Percentiles rank a stretch among this genome's conserved stretches.
phyloP scores from a whole-genome alignment of 495 filamentous ascomycete species.

The Neurospora pannonica region DNA sequence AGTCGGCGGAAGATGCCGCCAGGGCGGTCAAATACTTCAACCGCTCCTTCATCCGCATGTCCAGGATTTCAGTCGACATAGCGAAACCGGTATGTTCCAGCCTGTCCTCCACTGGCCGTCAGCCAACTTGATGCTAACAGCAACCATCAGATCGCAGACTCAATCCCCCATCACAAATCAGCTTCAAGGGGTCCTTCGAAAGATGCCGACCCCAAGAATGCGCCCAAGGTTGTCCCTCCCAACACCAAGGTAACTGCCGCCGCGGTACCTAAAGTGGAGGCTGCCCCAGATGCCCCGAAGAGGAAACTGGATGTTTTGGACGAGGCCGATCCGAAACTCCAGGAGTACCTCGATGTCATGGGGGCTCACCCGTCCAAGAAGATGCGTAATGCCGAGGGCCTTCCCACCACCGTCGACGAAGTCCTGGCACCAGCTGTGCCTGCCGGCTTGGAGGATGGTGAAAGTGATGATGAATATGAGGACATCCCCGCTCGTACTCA shows the following conservation, averaged over 20 bases:
- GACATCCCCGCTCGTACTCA: slow-evolving; percentile 32
- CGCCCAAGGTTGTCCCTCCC: neutral
- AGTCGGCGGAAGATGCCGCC: slow-evolving; percentile 65
- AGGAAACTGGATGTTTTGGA: slow-evolving; percentile 42
- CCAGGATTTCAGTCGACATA: slow-evolving; percentile 86
- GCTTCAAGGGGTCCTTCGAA: slow-evolving; percentile 4
- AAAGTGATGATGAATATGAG: slow-evolving; percentile 61
- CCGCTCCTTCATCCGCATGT: slow-evolving; percentile 89
- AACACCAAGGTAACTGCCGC: slow-evolving; percentile 6
- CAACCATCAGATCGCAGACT: slow-evolving; percentile 15
- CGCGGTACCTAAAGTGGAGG: slow-evolving; percentile 9
- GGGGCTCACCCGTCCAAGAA: slow-evolving; percentile 26
- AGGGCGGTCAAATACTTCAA: slow-evolving; percentile 91
- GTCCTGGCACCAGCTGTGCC: slow-evolving; percentile 30
- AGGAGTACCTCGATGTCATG: slow-evolving; percentile 84
- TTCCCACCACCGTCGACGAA: neutral
- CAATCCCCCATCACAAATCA: slow-evolving; percentile 4
- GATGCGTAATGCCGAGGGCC: slow-evolving; percentile 17
- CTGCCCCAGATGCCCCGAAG: slow-evolving; percentile 29
- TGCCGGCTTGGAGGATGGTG: slow-evolving; percentile 35
- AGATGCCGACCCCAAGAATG: slow-evolving; percentile 1
- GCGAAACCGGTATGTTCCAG: slow-evolving; percentile 64
- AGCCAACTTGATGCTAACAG: neutral
- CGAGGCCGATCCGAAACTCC: slow-evolving; percentile 62
- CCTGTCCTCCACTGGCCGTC: neutral